Evolutionary conservation across 2,329 filamentous ascomycete species (phyloP), one percentile per base, ranked within the genome.

Genomic region (Trichophaea hybrida): DNA sequence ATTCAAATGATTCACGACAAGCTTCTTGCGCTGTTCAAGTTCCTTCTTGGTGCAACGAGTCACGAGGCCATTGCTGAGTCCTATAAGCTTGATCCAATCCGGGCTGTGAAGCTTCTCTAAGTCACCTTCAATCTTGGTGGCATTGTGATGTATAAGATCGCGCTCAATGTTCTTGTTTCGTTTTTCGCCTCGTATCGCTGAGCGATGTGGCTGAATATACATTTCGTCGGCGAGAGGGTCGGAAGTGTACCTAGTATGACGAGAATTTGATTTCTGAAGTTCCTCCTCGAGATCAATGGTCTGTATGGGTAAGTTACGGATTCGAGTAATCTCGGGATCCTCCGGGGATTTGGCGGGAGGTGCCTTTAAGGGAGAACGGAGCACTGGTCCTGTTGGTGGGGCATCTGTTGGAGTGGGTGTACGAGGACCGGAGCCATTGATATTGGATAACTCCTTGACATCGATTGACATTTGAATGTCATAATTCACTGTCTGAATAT

Each of bases 1-100:
- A 64, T 88, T 79, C 60, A 94, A 90, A 62, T 94, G 88, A 59
- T 78, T 80, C 67, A 96, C 85, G 70, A 96, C 94, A 70, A 91
- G 83, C 61, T 84, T 79, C 33, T 93, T 81, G 62, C 93, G 93
- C 1, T 85, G 83, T 72, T 95, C 88, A 72, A 88, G 96, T 34
- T 84, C 80, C 71, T 86, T 93, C 73, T 88, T 91, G 69, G 88
- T 87, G 35, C 58, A 37, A 0, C 88, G 94, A 40, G 94, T 74
- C 40, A 80, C 49, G 37, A 35, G 17, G 5, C 34, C 60, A 69
- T 80, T 88, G 64, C 83, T 91, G 37, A 97, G 85, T 32, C 91
- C 93, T 82, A 98, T 89, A 3, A 90, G 80, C 62, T 86, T 84
- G 59, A 96, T 76, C 93, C 93, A 98, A 72, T 97, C 93, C 60